Evolutionary conservation across 257 asterid species (phyloP), one percentile per base, ranked within the genome.

Genomic region (Penstemon davidsonii): DNA sequence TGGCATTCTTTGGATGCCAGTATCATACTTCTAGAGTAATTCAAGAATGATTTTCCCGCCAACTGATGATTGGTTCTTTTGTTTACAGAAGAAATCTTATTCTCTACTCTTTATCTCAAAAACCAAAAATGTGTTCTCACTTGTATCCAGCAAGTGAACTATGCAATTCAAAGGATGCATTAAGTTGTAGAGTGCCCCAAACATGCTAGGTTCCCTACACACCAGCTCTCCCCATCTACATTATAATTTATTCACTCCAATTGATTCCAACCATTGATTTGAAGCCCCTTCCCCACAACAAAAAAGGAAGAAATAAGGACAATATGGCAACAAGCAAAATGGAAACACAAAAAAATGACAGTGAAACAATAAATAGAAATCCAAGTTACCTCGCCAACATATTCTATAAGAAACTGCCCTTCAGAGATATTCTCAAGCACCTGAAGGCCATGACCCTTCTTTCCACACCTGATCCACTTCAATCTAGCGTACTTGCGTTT

Each of bases 361-460:
- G 41, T 49, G 7, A 7, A 62, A 61, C 50, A 60, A 68, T 54
- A 12, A 62, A 61, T 25, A 5, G 55, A 61, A 73, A 70, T 74
- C 58, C 69, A 76, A 73, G 57, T 76, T 69, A 92, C 98, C 98
- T 92, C 96, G 76, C 98, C 98, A 62, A 92, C 90, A 76, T 92
- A 92, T 85, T 92, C 96, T 54, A 87, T 92, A 67, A 92, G 87
- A 79, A 89, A 92, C 78, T 82, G 85, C 65, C 98, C 95, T 71
- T 81, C 77, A 57, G 81, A 77, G 41, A 92, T 82, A 79, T 79
- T 80, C 65, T 92, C 90, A 52, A 81, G 84, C 33, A 88, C 75
- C 83, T 86, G 94, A 71, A 92, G 82, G 52, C 96, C 98, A 73
- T 78, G 82, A 50, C 98, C 98, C 86, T 92, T 92, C 83, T 87